phyloP scores from a whole-genome alignment of 169 alveolate genomes.

The Plasmodium billcollinsi region DNA sequence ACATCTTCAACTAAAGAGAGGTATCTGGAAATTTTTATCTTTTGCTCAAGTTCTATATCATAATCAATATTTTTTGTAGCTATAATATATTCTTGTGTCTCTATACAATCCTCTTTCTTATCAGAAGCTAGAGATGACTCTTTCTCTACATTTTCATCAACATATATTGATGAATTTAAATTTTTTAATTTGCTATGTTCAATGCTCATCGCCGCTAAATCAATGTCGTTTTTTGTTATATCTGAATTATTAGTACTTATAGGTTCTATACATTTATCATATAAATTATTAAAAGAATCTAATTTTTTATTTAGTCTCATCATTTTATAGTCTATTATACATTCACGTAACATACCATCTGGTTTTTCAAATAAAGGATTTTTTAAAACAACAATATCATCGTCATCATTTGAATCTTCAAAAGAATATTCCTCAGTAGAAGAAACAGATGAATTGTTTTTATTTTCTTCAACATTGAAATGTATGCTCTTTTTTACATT shows the following conservation, averaged over 20 bases:
- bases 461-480: too few species aligned
- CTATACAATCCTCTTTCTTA: neutral
- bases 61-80: conserved; percentile 14
- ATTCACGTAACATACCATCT: neutral
- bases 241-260: conserved; percentile 1
- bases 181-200: neutral
- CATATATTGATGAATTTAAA: neutral
- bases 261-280: conserved; percentile 3
- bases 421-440: neutral
- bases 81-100: conserved; percentile 5
- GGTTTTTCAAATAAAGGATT: conserved; percentile 33
- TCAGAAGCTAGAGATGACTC: neutral
- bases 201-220: neutral
- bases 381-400: conserved; percentile 44
- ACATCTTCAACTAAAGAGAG: neutral
- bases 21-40: conserved; percentile 15
- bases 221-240: neutral
- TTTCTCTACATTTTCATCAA: neutral
- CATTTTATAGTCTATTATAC: neutral
- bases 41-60: conserved; percentile 18
- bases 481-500: neutral
- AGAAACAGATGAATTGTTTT: neutral
- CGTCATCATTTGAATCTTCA: conserved; percentile 40
- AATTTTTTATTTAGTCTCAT: conserved; percentile 4
- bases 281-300: conserved; percentile 22